Evolutionary conservation across 208 protist species (phyloP).

Genomic region (Vickermania ingenoplastis): DNA sequence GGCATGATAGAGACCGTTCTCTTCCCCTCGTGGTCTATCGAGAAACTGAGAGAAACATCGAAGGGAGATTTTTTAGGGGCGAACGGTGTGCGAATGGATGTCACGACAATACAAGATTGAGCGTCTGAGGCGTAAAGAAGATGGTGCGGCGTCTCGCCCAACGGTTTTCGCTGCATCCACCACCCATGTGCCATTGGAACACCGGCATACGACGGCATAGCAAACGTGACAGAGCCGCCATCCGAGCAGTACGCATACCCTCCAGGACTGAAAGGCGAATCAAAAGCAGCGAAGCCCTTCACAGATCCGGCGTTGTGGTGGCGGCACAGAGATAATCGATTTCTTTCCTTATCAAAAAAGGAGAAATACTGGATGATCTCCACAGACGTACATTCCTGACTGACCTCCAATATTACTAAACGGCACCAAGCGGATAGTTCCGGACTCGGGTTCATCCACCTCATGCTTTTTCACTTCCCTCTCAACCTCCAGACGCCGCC

Average conservation of each 20-base stretch:
- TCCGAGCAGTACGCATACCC: conserved; percentile 69
- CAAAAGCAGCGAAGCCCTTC: conserved; percentile 68
- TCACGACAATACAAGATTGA: conserved; percentile 60
- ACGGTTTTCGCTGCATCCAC: conserved; percentile 54
- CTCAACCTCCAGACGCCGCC: conserved; percentile 45
- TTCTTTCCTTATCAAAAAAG: no score
- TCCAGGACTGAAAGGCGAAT: conserved; percentile 24
- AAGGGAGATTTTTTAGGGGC: conserved; percentile 59
- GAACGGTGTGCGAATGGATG: conserved; percentile 54
- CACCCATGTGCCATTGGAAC: conserved; percentile 35
- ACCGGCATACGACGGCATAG: conserved; percentile 50
- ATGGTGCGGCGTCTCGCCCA: conserved; percentile 74
- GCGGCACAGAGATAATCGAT: conserved; percentile 43
- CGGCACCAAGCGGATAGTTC: conserved; percentile 50
- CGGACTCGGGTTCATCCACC: conserved; percentile 48
- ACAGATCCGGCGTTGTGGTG: conserved; percentile 50
- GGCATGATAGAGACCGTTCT: conserved; percentile 26
- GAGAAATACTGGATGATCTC: conserved; percentile 74
- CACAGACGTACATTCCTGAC: conserved; percentile 75
- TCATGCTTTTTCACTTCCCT: conserved; percentile 39
- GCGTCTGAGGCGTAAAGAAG: conserved; percentile 63
- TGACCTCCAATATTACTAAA: conserved; percentile 39
- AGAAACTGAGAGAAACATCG: conserved; percentile 65
- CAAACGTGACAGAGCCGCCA: conserved; percentile 75
- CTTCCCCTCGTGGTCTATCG: conserved; percentile 44